Conservation (phyloP, 2,329 filamentous ascomycete species). For the Claviceps purpurea region DNA sequence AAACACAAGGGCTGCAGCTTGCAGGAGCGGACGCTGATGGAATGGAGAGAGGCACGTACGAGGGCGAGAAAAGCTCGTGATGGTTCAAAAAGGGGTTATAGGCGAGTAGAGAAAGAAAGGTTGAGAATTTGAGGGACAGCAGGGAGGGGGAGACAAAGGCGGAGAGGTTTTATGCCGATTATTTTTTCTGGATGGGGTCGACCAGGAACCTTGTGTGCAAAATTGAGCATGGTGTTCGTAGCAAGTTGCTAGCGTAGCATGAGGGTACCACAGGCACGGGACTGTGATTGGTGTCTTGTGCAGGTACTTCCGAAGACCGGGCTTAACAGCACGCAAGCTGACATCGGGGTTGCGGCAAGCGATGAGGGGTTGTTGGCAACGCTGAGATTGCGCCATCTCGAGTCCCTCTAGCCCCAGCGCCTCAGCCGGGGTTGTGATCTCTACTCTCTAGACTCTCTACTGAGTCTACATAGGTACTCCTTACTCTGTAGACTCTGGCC, state of each 20-base stretch:
- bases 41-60: not conserved
- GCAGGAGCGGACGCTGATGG: not conserved
- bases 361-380: not conserved
- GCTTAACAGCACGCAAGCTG: not conserved
- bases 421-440: not conserved
- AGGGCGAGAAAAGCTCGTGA: not conserved
- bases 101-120: not conserved
- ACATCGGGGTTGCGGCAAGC: too few relatives aligned
- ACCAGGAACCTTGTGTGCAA: not conserved
- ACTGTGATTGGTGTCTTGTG: too few relatives aligned
- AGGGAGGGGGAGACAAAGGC: slow-evolving; percentile 5
- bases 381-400: slow-evolving; percentile 6
- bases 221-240: too few relatives aligned
- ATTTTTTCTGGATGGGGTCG: not conserved
- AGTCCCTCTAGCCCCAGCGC: not conserved
- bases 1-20: not conserved
- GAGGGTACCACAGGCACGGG: not conserved
- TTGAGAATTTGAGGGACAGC: not conserved
- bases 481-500: not conserved
- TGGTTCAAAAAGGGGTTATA: not conserved
- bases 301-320: slow-evolving; percentile 3
- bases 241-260: not conserved
- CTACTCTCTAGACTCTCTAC: not conserved
- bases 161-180: slow-evolving; percentile 7
- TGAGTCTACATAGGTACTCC: too few relatives aligned